Evolutionary conservation across 768 basidiomycete species (phyloP).

Genomic region (Boletus reticulatus): DNA sequence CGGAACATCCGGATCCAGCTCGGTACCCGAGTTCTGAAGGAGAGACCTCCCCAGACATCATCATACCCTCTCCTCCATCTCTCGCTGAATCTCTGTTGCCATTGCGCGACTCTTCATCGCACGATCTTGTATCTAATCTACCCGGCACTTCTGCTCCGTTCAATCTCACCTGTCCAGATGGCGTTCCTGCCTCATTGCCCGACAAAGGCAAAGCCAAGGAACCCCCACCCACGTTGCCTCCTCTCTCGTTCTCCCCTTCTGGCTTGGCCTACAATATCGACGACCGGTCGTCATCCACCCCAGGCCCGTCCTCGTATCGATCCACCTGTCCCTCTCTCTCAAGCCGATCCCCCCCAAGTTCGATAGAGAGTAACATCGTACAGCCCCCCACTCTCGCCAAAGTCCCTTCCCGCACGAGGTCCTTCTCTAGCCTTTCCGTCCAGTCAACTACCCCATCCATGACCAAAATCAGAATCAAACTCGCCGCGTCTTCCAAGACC

Average conservation of each 20-base stretch:
- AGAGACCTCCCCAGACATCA: background rate
- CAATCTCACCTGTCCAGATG: constrained; percentile 9
- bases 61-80: constrained; percentile 10
- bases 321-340: constrained; percentile 37
- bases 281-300: constrained; percentile 33
- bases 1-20: constrained; percentile 13
- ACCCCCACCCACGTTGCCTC: constrained; percentile 60
- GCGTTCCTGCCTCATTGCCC: constrained; percentile 25
- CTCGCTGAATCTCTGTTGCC: constrained; percentile 1
- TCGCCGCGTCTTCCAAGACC: constrained; percentile 39
- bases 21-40: background rate
- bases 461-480: constrained; percentile 46
- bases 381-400: constrained; percentile 20
- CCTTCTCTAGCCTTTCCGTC: constrained; percentile 53
- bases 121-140: constrained; percentile 27
- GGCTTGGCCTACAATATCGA: constrained; percentile 44
- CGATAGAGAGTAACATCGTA: constrained; percentile 9
- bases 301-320: constrained; percentile 35
- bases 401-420: constrained; percentile 48
- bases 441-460: constrained; percentile 47
- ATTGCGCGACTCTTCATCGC: constrained; percentile 6
- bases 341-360: constrained; percentile 11
- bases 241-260: constrained; percentile 58
- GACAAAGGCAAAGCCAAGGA: constrained; percentile 57
- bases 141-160: constrained; percentile 15